Percentiles rank a stretch among this genome's conserved stretches.
Evolutionary conservation across 164 flowering plant genomes (phyloP).

Genomic region (Sextonia rubra): DNA sequence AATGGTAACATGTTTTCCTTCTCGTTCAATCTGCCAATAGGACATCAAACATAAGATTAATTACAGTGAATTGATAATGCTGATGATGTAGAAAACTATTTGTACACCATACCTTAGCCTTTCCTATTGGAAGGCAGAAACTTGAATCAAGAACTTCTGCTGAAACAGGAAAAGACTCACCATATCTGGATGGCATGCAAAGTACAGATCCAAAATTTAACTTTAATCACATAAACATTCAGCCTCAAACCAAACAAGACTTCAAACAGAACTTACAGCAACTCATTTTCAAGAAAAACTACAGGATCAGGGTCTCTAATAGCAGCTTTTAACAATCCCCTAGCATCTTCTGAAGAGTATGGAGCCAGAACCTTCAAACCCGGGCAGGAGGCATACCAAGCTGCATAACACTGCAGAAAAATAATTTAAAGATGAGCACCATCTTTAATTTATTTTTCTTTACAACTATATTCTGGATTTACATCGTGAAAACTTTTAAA

Average conservation of each 20-base stretch:
- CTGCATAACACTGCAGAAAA: constrained; percentile 65
- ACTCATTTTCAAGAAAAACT: constrained; percentile 89
- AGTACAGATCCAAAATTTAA: neutral
- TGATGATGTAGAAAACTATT: neutral
- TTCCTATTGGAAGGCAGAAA: constrained; percentile 80
- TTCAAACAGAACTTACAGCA: constrained; percentile 38
- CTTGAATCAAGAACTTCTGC: constrained; percentile 87
- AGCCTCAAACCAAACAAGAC: neutral
- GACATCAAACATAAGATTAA: neutral
- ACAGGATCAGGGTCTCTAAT: constrained; percentile 80
- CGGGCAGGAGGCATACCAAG: constrained; percentile 70
- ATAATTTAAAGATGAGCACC: neutral
- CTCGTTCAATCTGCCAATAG: constrained; percentile 64
- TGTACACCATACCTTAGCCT: constrained; percentile 64
- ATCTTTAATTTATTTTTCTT: neutral
- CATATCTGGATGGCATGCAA: constrained; percentile 51
- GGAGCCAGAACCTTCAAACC: constrained; percentile 82
- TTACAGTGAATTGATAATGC: neutral
- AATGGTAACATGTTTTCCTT: constrained; percentile 85
- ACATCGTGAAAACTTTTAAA: too few relatives aligned
- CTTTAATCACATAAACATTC: neutral
- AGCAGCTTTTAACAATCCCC: constrained; percentile 75
- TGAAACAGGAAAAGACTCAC: constrained; percentile 84
- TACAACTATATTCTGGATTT: neutral
- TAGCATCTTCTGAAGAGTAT: constrained; percentile 82